Evolutionary conservation across 108 stramenopile genomes (phyloP).

Genomic region (Aurantiochytrium sp.): DNA sequence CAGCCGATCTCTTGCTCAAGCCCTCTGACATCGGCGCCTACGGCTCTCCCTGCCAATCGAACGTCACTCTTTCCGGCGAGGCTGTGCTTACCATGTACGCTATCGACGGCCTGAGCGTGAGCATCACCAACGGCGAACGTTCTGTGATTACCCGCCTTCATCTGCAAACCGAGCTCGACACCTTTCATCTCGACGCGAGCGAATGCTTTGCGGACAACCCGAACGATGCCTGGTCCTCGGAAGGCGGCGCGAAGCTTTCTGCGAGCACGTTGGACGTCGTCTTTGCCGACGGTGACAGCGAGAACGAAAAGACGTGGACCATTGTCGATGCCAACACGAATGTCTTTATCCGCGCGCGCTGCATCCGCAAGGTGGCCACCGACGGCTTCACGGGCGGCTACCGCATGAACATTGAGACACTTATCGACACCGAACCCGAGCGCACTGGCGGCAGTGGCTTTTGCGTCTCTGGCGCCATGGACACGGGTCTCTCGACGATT

Average conservation of each 20-base stretch:
- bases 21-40: background rate
- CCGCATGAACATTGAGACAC: conserved; percentile 1
- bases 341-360: background rate
- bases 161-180: background rate
- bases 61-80: background rate
- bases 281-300: background rate
- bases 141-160: background rate
- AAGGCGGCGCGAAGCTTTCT: background rate
- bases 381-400: background rate
- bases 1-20: background rate
- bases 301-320: background rate
- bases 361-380: background rate
- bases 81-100: background rate
- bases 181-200: background rate
- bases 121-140: conserved; percentile 14
- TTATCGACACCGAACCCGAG: background rate
- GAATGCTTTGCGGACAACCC: background rate
- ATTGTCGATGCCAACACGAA: background rate
- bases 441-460: background rate
- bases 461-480: background rate
- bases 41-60: conserved; percentile 11
- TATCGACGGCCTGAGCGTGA: background rate
- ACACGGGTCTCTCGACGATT: background rate
- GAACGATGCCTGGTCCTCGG: background rate
- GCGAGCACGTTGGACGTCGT: background rate